phyloP scores from a whole-genome alignment of 176 grass and related monocot species.

The Ampelocalamus luodianensis region DNA sequence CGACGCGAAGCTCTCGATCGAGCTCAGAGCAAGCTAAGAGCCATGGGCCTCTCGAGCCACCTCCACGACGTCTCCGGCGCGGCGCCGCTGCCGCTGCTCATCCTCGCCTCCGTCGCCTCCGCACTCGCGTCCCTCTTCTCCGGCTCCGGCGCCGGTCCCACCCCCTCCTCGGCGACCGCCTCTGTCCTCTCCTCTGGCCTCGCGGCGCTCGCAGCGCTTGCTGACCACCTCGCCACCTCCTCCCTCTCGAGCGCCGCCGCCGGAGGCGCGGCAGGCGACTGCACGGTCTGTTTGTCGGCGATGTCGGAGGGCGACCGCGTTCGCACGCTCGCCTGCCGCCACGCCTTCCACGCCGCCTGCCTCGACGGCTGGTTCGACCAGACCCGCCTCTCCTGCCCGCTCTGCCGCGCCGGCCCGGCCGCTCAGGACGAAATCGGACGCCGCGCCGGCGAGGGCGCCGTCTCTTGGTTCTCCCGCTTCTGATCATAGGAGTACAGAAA shows the following conservation, averaged over 20 bases:
- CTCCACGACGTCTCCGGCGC: constrained; percentile 31
- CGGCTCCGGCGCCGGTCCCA: not conserved
- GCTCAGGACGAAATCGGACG: not conserved
- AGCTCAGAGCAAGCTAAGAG: not conserved
- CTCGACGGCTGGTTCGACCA: constrained; percentile 38
- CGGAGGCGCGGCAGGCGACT: not conserved
- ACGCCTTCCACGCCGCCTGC: constrained; percentile 36
- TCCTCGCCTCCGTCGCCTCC: not conserved
- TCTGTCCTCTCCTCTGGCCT: not conserved
- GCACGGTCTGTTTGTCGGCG: constrained; percentile 25
- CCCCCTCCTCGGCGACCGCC: not conserved
- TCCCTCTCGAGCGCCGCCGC: not conserved
- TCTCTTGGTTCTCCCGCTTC: not conserved
- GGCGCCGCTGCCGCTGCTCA: constrained; percentile 13
- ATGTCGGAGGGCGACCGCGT: constrained; percentile 23
- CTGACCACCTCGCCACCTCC: not conserved
- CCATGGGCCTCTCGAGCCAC: constrained; percentile 29
- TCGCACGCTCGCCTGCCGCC: constrained; percentile 23
- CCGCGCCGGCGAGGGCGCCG: constrained; percentile 1
- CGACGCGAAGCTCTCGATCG: too few relatives aligned
- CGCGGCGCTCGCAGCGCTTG: not conserved
- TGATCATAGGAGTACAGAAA: not conserved
- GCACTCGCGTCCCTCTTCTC: not conserved
- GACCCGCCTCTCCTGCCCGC: constrained; percentile 16
- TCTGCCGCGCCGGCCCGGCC: not conserved